These are phyloP conservation scores for Saturnispora besseyi DNA, from an alignment of 805 yeast genomes.

Conservation along the genomic window DNA sequence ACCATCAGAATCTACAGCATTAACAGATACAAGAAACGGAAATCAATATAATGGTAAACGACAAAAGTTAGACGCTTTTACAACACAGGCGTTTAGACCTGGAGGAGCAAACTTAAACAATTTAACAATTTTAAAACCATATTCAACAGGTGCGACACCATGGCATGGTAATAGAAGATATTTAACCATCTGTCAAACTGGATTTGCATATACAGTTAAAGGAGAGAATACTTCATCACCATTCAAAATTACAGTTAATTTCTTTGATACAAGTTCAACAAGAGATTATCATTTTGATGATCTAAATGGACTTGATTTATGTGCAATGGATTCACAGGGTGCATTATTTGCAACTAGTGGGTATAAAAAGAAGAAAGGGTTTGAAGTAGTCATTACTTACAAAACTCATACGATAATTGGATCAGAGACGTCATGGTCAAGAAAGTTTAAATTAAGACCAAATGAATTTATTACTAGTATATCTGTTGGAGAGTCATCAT, in stretches of 20 bases:
- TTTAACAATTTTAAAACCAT: slow-evolving; percentile 36
- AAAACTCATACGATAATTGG: slow-evolving; percentile 56
- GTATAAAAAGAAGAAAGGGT: slow-evolving; percentile 16
- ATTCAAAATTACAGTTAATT: slow-evolving; percentile 60
- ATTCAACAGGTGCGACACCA: slow-evolving; percentile 85
- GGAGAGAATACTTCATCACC: slow-evolving; percentile 47
- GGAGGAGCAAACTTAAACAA: not conserved
- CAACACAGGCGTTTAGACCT: slow-evolving; percentile 1
- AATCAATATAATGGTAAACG: slow-evolving; percentile 8
- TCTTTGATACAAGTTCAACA: slow-evolving; percentile 68
- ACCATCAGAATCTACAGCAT: slow-evolving; percentile 12
- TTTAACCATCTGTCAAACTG: slow-evolving; percentile 69
- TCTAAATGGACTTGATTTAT: slow-evolving; percentile 58
- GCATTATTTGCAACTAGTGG: slow-evolving; percentile 48
- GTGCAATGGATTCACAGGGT: slow-evolving; percentile 62
- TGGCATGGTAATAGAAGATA: slow-evolving; percentile 63
- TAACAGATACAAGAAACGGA: slow-evolving; percentile 9
- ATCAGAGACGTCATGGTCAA: slow-evolving; percentile 74
- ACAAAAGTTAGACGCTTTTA: not conserved
- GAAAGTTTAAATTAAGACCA: slow-evolving; percentile 31
- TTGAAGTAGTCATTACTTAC: slow-evolving; percentile 38
- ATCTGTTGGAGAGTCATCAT: slow-evolving; percentile 52
- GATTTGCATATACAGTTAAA: slow-evolving; percentile 73
- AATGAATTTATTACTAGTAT: slow-evolving; percentile 58
- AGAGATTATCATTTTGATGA: slow-evolving; percentile 85